A percentile compares a stretch with the other conserved stretches of the same genome.
phyloP scores from a whole-genome alignment of 352 stramenopile genomes.

The Pythium rishiriense region DNA sequence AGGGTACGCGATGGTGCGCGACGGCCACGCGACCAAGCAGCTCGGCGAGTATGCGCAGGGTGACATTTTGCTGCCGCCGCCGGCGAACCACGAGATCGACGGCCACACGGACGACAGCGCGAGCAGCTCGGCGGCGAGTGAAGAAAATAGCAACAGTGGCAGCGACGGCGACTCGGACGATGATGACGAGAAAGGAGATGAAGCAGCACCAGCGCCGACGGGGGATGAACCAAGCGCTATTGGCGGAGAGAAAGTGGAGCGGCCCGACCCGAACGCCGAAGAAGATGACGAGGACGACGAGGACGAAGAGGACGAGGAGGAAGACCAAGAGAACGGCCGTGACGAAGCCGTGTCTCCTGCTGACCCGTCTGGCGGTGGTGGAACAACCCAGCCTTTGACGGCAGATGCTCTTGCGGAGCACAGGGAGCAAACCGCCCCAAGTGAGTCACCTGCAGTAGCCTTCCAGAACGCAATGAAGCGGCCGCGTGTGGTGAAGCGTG shows the following conservation, averaged over 20 bases:
- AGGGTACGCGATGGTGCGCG: slow-evolving; percentile 56
- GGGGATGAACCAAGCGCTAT: slow-evolving; percentile 8
- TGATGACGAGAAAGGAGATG: slow-evolving; percentile 5
- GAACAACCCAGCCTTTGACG: slow-evolving; percentile 1
- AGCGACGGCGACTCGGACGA: slow-evolving; percentile 26
- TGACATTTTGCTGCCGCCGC: slow-evolving; percentile 52
- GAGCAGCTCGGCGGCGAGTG: slow-evolving; percentile 62
- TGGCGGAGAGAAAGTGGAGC: background rate
- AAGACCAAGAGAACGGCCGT: slow-evolving; percentile 15
- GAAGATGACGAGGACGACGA: slow-evolving; percentile 11
- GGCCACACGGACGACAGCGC: slow-evolving; percentile 80
- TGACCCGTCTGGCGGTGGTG: background rate
- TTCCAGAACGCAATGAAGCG: slow-evolving; percentile 44
- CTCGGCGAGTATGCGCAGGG: slow-evolving; percentile 49
- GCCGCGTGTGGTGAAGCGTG: slow-evolving; percentile 51
- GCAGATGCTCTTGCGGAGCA: slow-evolving; percentile 34
- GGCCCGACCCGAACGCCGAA: background rate
- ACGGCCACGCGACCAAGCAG: slow-evolving; percentile 23
- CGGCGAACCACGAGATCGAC: slow-evolving; percentile 65
- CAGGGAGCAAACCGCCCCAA: slow-evolving; percentile 17
- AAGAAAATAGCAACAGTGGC: slow-evolving; percentile 32
- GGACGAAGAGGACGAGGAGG: slow-evolving; percentile 18
- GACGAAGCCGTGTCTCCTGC: slow-evolving; percentile 16
- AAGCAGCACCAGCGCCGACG: background rate
- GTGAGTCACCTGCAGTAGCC: slow-evolving; percentile 12